Base-by-base conservation (phyloP, 495 filamentous ascomycete species). In the Aspergillus kassunensis region DNA sequence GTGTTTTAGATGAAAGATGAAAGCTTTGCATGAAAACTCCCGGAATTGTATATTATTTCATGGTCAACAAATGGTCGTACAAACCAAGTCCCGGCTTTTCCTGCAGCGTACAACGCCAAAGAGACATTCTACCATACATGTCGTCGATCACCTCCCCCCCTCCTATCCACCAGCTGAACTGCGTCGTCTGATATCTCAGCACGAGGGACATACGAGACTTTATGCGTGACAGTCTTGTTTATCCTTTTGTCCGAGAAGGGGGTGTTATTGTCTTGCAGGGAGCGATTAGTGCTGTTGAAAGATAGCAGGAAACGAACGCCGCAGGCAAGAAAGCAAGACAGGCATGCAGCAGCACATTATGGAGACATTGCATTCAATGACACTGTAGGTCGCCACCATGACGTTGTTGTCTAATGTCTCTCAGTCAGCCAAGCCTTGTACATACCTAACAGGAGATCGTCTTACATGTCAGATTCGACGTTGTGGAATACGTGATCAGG, bases 291-390 rank as follows among this genome's bases (percentile, higher is more conserved):
- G 18, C 39, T 41, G 19, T 41, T 16, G 39, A 27, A 40, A 41
- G 39, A 41, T 24, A 20, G 2, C 13, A 2, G 39, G 39, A 10
- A 41, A 41, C 3, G 39, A 21, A 16, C 39, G 39, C 5, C 39
- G 39, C 2, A 41, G 39, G 3, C 13, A 6, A 2, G 39, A 41
- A 4, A 41, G 39, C 13, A 41, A 18, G 4, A 20, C 39, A 2
- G 39, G 39, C 39, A 41, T 41, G 39, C 39, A 41, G 39, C 39
- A 41, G 39, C 39, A 41, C 19, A 41, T 16, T 2, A 41, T 41
- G 4, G 39, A 41, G 18, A 41, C 18, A 11, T 41, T 41, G 39
- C 39, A 41, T 12, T 41, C 39, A 2, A 41, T 41, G 2, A 41
- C 39, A 25, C 39, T 41, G 39, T 41, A 41, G 18, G 39, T 24